Evolutionary conservation across 1,284 basidiomycete species (phyloP).

Genomic region (Phylloporus gajari): DNA sequence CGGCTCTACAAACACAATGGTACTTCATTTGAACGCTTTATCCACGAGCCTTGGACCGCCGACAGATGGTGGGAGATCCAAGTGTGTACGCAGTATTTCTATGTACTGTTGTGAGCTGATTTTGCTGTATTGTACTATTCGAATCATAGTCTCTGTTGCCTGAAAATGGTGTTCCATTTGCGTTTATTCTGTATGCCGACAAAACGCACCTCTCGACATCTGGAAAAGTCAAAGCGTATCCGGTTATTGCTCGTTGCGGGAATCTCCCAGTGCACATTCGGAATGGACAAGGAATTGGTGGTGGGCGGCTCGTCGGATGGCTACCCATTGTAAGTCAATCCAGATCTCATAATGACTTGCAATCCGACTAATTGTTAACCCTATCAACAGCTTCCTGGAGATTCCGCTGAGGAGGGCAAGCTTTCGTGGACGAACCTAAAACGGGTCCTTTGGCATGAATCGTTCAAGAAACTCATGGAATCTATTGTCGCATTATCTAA

Average conservation of each 20-base stretch:
- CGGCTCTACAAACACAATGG: background rate
- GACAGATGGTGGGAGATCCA: background rate
- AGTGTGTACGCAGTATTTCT: background rate
- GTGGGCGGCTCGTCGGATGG: background rate
- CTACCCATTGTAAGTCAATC: background rate
- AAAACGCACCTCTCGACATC: background rate
- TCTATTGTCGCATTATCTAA: background rate
- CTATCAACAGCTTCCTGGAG: too few species aligned
- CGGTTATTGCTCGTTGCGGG: background rate
- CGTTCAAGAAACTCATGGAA: slow-evolving; percentile 39
- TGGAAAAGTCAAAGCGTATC: background rate
- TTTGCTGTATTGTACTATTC: background rate
- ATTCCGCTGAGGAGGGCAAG: slow-evolving; percentile 22
- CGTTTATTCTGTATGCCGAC: slow-evolving; percentile 1
- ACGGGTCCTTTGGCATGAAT: slow-evolving; percentile 43
- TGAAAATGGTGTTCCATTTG: background rate
- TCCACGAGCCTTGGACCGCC: background rate
- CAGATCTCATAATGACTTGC: too few species aligned
- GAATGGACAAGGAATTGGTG: background rate
- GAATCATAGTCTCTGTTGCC: background rate
- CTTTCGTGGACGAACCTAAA: slow-evolving; percentile 35
- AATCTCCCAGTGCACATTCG: background rate
- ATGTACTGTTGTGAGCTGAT: background rate
- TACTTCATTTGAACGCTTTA: background rate
- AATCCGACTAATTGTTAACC: too few species aligned